Evolutionary conservation across 2,329 filamentous ascomycete genomes (phyloP), one percentile per base, ranked within the genome.

Genomic region (Botrytis fabae): DNA sequence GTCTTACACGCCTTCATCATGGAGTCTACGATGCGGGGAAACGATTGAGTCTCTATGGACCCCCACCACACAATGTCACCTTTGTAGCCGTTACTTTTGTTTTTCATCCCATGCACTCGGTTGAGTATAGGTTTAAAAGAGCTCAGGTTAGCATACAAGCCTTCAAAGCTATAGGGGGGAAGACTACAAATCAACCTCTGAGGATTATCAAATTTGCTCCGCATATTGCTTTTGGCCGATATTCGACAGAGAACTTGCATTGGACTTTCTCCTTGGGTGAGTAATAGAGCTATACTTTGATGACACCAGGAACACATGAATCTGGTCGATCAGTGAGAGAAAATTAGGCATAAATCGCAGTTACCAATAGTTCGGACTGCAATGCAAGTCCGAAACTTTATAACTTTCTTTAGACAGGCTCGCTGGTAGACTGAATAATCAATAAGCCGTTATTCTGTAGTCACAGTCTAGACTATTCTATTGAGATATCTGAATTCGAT

Each of bases 171-270:
- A 9, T 59, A n/a, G 70, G 62, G n/a, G 70, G 44, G 28, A 72
- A 72, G 51, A 22, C 16, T n/a, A 46, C 48, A 32, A 62, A 66
- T 61, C 38, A 44, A 32, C 70, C 46, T 22, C 48, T 66, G n/a
- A 57, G 28, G 18, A 72, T 72, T 38, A 66, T 72, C 18, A 66
- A 69, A 61, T 72, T 61, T 28, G 63, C 70, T 40, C 63, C 63
- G 16, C 70, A 72, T 54, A 46, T 69, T 72, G 70, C 70, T 25
- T 72, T 51, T 61, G 70, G 63, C 4, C 63, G 70, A 46, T 51
- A 61, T 69, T 72, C 70, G 32, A 69, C 63, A 4, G 63, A 72
- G 22, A 72, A 62, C 22, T 40, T 72, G 18, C 70, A 72, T n/a
- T 69, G 70, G 63, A 69, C 22, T 25, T 72, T 69, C 51, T 69